Conservation (phyloP, 768 basidiomycete genomes). For the Panaeolus cyanescens region DNA sequence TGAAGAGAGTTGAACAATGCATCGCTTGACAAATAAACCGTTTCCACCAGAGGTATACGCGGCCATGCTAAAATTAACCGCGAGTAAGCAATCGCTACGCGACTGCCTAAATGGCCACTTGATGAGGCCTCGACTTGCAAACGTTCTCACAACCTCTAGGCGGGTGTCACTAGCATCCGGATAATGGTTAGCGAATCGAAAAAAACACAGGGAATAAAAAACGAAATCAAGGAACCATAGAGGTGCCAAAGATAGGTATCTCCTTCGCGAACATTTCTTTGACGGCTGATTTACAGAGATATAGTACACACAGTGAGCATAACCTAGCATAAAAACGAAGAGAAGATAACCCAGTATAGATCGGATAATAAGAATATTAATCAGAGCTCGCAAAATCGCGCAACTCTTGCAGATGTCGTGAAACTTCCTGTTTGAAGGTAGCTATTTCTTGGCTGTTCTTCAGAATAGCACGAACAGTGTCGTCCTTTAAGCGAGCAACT, state of each 20-base stretch:
- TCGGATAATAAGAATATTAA: constrained; percentile 16
- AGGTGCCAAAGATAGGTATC: background rate
- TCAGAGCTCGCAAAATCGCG: constrained; percentile 62
- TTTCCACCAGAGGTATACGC: background rate
- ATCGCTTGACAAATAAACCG: background rate
- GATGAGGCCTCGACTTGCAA: background rate
- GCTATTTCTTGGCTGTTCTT: constrained; percentile 86
- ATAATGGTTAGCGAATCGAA: background rate
- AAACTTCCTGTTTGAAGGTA: constrained; percentile 79
- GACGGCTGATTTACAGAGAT: background rate
- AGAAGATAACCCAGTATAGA: constrained; percentile 8
- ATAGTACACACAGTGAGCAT: constrained; percentile 8
- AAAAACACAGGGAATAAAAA: background rate
- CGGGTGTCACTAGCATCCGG: background rate
- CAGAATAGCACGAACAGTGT: constrained; percentile 77
- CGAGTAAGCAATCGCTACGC: background rate
- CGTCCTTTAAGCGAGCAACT: constrained; percentile 72
- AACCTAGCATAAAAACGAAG: background rate
- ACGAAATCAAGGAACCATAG: background rate
- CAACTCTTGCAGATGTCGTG: constrained; percentile 67
- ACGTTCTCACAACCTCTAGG: background rate
- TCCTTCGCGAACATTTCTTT: background rate
- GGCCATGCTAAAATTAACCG: background rate
- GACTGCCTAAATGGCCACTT: background rate
- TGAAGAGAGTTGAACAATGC: background rate